Evolutionary conservation across 1,139 yeast species (phyloP), one percentile per base, ranked within the genome.

Genomic region (Geotrichum restrictum): DNA sequence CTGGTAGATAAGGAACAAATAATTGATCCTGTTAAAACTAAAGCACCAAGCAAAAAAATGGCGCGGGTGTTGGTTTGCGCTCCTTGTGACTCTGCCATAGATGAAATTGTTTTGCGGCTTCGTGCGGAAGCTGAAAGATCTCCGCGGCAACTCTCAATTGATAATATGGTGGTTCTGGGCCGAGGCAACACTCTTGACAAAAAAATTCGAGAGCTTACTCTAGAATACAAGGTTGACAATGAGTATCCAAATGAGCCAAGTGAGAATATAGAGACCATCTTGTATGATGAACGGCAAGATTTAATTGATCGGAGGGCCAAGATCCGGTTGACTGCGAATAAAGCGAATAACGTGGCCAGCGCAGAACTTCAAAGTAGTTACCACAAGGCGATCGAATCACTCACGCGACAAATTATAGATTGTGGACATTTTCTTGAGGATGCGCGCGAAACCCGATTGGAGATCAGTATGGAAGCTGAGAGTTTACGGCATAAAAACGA

Each of bases 401-500:
- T 31, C n/a, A 11, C 34, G 6, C 11, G 6, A 3, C 34, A 31
- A 31, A 31, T 31, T 5, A 3, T 3, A 14, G n/a, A 31, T 3
- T 5, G n/a, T 31, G 34, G 34, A 13, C n/a, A 31, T 31, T 3
- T 31, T 5, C 11, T 31, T 11, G 34, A 31, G n/a, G n/a, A 13
- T 2, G 5, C 3, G n/a, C 11, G n/a, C 3, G 34, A 31, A 11
- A 13, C 3, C n/a, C 34, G 11, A 11, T 5, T 31, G n/a, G n/a
- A 14, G n/a, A 3, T 31, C n/a, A 31, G 6, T 31, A 13, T 13
- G n/a, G n/a, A 14, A 13, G n/a, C 11, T 11, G 34, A 5, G 2
- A n/a, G 10, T 34, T 10, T 16, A 14, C 33, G 31, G 13, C 14
- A 4, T 18, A 4, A 44, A 19, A 13, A n/a, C 6, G 32, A 89